These are phyloP conservation scores for Coemansia sp. DNA, from an alignment of 192 early-diverging fungal species.

Conservation along the genomic window DNA sequence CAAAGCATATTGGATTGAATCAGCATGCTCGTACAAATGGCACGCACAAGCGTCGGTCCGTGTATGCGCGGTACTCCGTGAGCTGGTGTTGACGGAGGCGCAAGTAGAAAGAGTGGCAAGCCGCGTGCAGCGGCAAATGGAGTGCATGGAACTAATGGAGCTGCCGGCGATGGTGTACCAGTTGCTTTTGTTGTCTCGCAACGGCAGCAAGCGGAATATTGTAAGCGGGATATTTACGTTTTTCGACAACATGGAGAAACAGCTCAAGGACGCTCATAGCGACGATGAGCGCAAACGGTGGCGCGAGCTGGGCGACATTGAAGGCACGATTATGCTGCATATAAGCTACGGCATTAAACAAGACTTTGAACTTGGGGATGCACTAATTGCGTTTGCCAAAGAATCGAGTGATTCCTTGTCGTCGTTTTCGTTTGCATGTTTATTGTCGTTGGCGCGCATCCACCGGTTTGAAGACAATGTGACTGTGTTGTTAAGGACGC, in stretches of 20 bases:
- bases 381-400: constrained; percentile 51
- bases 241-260: constrained; percentile 57
- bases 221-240: constrained; percentile 56
- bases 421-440: constrained; percentile 64
- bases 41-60: constrained; percentile 28
- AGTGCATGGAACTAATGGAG: constrained; percentile 32
- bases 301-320: constrained; percentile 55
- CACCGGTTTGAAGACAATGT: constrained; percentile 69
- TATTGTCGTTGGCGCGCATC: constrained; percentile 66
- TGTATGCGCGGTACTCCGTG: constrained; percentile 32
- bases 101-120: constrained; percentile 17
- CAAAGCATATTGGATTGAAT: constrained; percentile 44
- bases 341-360: constrained; percentile 70
- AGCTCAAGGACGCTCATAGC: neutral
- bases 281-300: neutral
- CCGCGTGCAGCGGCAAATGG: constrained; percentile 39
- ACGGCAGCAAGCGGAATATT: constrained; percentile 56
- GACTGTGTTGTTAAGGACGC: constrained; percentile 22
- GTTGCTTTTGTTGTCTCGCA: constrained; percentile 61
- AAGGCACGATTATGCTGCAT: constrained; percentile 70
- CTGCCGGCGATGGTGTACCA: constrained; percentile 67
- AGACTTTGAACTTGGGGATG: constrained; percentile 58
- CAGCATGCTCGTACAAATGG: constrained; percentile 44
- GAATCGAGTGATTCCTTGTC: constrained; percentile 51
- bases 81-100: constrained; percentile 19